phyloP scores from a whole-genome alignment of 129 eudicot species.

The Flaveria trinervia region DNA sequence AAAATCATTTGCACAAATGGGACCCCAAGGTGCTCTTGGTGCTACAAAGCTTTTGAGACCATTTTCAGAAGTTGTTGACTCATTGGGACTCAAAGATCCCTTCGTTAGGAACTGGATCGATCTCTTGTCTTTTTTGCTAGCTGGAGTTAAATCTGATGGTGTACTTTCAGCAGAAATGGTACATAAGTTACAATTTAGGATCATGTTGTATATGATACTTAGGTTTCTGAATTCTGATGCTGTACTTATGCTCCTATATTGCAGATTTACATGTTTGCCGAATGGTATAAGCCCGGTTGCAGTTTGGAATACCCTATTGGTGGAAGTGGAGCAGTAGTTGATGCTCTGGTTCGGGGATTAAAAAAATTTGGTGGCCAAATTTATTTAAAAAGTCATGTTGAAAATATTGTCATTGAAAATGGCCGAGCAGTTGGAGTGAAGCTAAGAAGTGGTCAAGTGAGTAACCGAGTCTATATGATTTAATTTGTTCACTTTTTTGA shows the following conservation, averaged over 20 bases:
- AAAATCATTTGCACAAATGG: slow-evolving; percentile 92
- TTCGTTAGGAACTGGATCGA: slow-evolving; percentile 91
- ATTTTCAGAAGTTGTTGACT: slow-evolving; percentile 71
- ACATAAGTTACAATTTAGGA: slow-evolving; percentile 24
- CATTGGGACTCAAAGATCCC: slow-evolving; percentile 85
- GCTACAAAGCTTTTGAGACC: slow-evolving; percentile 93
- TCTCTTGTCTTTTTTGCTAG: slow-evolving; percentile 90
- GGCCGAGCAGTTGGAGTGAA: slow-evolving; percentile 92
- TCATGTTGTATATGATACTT: neutral
- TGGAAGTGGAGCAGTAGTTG: slow-evolving; percentile 88
- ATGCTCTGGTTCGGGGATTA: slow-evolving; percentile 86
- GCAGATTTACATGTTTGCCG: slow-evolving; percentile 96
- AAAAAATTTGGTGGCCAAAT: slow-evolving; percentile 83
- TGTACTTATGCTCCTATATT: slow-evolving; percentile 22
- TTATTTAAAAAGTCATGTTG: slow-evolving; percentile 81
- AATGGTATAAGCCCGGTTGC: slow-evolving; percentile 98
- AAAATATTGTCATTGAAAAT: slow-evolving; percentile 72
- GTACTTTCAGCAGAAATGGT: slow-evolving; percentile 99
- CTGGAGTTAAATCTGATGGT: slow-evolving; percentile 96
- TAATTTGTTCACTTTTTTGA: neutral
- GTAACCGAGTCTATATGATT: slow-evolving; percentile 27
- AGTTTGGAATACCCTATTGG: slow-evolving; percentile 84
- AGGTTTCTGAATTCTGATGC: slow-evolving; percentile 1
- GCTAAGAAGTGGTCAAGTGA: slow-evolving; percentile 91
- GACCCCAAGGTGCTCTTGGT: slow-evolving; percentile 91